These are phyloP conservation scores for Cryptococcus maquisensis DNA, from an alignment of 1,284 basidiomycete genomes.

Conservation along the genomic window DNA sequence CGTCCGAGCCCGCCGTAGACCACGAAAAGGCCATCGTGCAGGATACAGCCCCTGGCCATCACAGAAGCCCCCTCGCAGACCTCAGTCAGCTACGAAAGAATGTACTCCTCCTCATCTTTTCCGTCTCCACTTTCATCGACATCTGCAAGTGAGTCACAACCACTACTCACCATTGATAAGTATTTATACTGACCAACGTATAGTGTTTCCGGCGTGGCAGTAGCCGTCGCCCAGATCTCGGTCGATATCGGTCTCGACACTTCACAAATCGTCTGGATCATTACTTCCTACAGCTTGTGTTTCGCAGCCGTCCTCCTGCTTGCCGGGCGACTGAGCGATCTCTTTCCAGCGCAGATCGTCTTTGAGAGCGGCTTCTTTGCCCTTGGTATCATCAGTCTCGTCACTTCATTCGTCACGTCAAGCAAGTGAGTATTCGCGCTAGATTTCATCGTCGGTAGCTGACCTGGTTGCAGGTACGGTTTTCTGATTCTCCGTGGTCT, in stretches of 20 bases:
- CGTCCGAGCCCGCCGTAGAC: too few species aligned
- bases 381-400: conserved; percentile 34
- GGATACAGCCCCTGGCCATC: not conserved
- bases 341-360: conserved; percentile 38
- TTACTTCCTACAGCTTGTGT: conserved; percentile 24
- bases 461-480: conserved; percentile 23
- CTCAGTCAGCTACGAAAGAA: conserved; percentile 10
- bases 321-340: conserved; percentile 36
- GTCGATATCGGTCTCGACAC: conserved; percentile 23
- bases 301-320: conserved; percentile 40
- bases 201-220: conserved; percentile 25
- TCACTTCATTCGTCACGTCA: conserved; percentile 36
- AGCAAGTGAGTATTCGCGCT: conserved; percentile 25
- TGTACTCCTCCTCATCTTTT: conserved; percentile 12
- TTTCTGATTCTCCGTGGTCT: conserved; percentile 44
- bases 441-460: not conserved
- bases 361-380: conserved; percentile 36
- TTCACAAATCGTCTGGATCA: conserved; percentile 37
- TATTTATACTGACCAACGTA: not conserved
- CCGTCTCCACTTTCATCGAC: conserved; percentile 27
- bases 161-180: too few species aligned
- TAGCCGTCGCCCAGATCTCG: conserved; percentile 33
- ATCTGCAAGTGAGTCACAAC: conserved; percentile 20
- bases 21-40: not conserved
- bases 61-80: not conserved